These are phyloP conservation scores for Colletotrichum coccodes DNA, from an alignment of 2,329 filamentous ascomycete genomes.

Conservation along the genomic window DNA sequence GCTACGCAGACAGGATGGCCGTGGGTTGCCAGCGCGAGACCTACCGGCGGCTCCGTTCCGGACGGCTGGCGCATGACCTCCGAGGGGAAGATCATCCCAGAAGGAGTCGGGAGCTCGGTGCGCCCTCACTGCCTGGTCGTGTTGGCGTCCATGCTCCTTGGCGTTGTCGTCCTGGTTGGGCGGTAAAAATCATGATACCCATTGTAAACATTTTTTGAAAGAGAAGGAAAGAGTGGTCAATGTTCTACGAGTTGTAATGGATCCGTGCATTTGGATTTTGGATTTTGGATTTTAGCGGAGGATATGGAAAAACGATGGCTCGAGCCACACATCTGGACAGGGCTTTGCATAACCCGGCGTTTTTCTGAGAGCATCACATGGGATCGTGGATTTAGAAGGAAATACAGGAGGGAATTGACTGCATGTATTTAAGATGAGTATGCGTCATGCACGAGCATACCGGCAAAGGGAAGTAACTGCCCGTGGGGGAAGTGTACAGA, in stretches of 20 bases:
- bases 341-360: slow-evolving; percentile 25
- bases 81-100: slow-evolving; percentile 82
- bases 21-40: slow-evolving; percentile 69
- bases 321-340: not conserved
- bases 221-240: not conserved
- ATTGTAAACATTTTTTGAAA: not conserved
- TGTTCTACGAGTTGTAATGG: slow-evolving; percentile 2
- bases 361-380: not conserved
- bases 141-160: slow-evolving; percentile 38
- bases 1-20: slow-evolving; percentile 72
- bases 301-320: slow-evolving; percentile 5
- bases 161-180: slow-evolving; percentile 31
- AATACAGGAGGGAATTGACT: not conserved
- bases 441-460: not conserved
- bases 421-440: not conserved
- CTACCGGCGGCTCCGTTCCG: slow-evolving; percentile 70
- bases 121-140: slow-evolving; percentile 38
- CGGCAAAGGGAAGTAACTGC: too few species aligned
- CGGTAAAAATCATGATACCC: slow-evolving; percentile 10
- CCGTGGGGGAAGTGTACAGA: not conserved
- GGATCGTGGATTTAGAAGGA: not conserved
- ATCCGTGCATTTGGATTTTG: not conserved
- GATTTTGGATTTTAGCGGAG: not conserved
- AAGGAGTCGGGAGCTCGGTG: slow-evolving; percentile 60
- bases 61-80: slow-evolving; percentile 84